These are phyloP conservation scores for Populus tomentosa DNA, from an alignment of 441 rosid species.

Conservation along the genomic window DNA sequence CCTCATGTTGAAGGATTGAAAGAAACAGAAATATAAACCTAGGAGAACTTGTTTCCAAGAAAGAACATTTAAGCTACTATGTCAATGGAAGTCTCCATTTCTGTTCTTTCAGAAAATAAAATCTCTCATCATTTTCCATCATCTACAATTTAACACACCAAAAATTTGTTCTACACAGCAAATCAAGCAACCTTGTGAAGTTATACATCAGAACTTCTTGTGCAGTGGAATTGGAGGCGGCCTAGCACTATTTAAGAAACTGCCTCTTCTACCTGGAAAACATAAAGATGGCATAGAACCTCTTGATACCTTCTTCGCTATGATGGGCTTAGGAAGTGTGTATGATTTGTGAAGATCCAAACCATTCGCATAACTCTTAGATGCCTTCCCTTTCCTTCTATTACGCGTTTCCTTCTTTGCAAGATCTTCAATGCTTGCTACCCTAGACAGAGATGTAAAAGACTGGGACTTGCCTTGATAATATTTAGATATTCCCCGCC, in stretches of 20 bases:
- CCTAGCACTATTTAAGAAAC: constrained; percentile 22
- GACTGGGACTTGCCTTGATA: constrained; percentile 47
- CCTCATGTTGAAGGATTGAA: no score
- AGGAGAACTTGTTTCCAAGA: no score
- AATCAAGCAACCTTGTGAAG: no score
- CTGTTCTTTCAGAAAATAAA: no score
- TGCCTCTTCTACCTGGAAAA: constrained; percentile 18
- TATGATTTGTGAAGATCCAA: constrained; percentile 25
- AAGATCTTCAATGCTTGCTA: constrained; percentile 39
- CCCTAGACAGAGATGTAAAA: constrained; percentile 36
- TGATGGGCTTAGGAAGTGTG: constrained; percentile 33
- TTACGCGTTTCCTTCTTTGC: constrained; percentile 40
- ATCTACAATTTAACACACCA: no score
- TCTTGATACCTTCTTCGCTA: constrained; percentile 40
- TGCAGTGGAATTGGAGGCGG: constrained; percentile 31
- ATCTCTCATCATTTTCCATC: no score
- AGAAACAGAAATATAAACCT: no score
- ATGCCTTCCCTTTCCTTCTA: constrained; percentile 29
- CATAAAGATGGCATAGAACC: constrained; percentile 14
- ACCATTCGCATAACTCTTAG: constrained; percentile 36
- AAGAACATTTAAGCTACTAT: no score
- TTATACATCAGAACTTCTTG: constrained; percentile 23
- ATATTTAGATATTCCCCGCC: constrained; percentile 50
- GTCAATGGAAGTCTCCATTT: no score
- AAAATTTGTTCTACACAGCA: no score